Evolutionary conservation across 805 yeast species (phyloP), one percentile per base, ranked within the genome.

Genomic region (Torulaspora maleeae): DNA sequence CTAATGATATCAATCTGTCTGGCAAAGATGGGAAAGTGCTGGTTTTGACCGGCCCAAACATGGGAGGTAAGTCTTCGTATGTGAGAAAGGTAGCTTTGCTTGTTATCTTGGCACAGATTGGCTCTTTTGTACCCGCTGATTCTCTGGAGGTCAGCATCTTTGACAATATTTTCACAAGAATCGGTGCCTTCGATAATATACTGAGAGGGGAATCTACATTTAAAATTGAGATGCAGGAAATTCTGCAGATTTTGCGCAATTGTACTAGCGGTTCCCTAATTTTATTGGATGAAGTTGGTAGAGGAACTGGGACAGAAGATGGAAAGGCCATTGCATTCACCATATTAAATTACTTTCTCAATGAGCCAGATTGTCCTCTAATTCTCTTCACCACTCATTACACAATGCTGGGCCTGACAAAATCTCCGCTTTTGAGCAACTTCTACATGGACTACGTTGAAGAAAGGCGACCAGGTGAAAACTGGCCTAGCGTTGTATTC

Each of bases 211-310:
- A 85, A 54, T 86, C 95, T 0, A 89, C 96, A 0, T 89, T 90
- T 59, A 86, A 86, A 86, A 86, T 95, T 22, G 99, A 93, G 65
- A 89, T 93, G 97, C 72, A 88, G 42, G 99, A 93, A 59, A 87
- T 96, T 42, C 83, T 96, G 0, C 79, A 91, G 2, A 91, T 93
- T 53, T 72, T 93, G 46, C 80, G 85, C 48, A 78, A 86, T 6
- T 90, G 95, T 1, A 82, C 93, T 0, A 66, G 72, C 25, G 82
- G 85, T 50, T 88, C 96, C 5, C 73, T 93, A 46, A 80, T 93
- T 41, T 80, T 93, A 17, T 83, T 93, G 50, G 99, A 93, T 66
- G 99, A 93, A 64, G 77, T 93, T 37, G 99, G 99, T 3, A 78
- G 99, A 61, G 97, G 96, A 9, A 89, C 97, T 1, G 78, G 85